Base-by-base conservation (phyloP, 169 alveolate species). In the Eimeria sp. region DNA sequence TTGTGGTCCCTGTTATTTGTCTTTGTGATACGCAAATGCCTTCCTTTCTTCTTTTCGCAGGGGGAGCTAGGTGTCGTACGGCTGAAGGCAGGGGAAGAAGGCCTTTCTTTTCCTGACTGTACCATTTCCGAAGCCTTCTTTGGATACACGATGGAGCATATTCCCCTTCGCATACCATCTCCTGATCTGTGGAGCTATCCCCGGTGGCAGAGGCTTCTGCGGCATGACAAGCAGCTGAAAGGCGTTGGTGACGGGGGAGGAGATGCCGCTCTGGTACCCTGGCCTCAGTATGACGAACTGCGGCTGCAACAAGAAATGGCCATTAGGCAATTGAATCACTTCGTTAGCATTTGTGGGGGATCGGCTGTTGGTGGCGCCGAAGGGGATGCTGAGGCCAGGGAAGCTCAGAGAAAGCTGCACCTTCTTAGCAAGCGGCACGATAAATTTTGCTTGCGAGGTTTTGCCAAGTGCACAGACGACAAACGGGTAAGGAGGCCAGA, bases 271-370 rank as follows among this genome's bases (percentile, higher is more conserved):
- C 83, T 76, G 22, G 95, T 91, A 43, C 95, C 95, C 57, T 91
- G 95, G 95, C 95, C 86, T 25, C 95, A 91, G 67, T 91, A 70
- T 65, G 95, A 91, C 95, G 90, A 76, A 30, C 40, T 91, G 63
- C 78, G 95, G 67, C 43, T 75, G 67, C 87, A 82, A 43, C 86
- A 73, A 34, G 95, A 91, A 57, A 45, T 76, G 80, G 95, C 87
- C 65, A 51, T 91, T 30, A 30, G 95, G 65, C 90, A 73, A 34
- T n/a, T 91, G 22, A 84, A 84, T 34, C 92, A 84, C 40, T 54
- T 84, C 14, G 92, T 84, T 43, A 84, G 92, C 78, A 84, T 84
- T 30, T 91, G 95, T 84, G 95, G 89, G 57, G 95, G 95, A 34
- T 51, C 89, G 6, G 80, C 95, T 22, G 83, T 27, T 22, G 95